Evolutionary conservation across 139 green algal genomes (phyloP).

Genomic region (Zygnema circumcarinatum): DNA sequence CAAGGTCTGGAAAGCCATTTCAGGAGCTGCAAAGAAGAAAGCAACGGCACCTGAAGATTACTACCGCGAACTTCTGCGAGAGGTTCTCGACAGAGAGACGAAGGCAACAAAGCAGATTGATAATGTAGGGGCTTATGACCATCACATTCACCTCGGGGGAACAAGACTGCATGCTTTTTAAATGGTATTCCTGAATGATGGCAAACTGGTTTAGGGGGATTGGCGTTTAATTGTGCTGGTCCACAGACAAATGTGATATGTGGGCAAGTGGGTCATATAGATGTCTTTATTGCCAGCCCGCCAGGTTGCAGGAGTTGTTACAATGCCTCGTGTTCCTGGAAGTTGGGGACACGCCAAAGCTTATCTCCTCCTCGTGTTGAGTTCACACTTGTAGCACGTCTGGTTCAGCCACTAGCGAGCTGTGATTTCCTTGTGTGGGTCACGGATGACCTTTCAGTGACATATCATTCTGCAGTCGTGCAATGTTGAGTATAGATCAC

Average conservation of each 20-base stretch:
- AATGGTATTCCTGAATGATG: neutral
- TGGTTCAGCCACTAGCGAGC: no score
- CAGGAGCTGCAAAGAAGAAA: slow-evolving; percentile 49
- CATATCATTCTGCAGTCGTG: no score
- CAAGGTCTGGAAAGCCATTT: slow-evolving; percentile 53
- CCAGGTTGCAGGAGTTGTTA: no score
- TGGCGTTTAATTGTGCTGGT: neutral
- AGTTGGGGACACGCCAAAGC: no score
- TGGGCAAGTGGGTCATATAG: no score
- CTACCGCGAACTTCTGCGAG: slow-evolving; percentile 29
- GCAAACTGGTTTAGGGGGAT: neutral
- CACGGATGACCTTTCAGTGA: no score
- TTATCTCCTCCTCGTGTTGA: no score
- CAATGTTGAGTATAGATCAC: no score
- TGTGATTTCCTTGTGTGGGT: no score
- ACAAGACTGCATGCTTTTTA: neutral
- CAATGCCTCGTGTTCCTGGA: no score
- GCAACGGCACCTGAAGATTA: slow-evolving; percentile 33
- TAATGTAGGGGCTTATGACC: slow-evolving; percentile 25
- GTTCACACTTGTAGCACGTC: no score
- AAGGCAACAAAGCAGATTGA: slow-evolving; percentile 50
- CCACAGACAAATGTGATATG: neutral
- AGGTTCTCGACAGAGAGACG: slow-evolving; percentile 42
- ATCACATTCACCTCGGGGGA: slow-evolving; percentile 1
- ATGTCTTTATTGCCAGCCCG: no score